Conservation (phyloP, 768 basidiomycete genomes). For the Leucosporidium creatinivorum region DNA sequence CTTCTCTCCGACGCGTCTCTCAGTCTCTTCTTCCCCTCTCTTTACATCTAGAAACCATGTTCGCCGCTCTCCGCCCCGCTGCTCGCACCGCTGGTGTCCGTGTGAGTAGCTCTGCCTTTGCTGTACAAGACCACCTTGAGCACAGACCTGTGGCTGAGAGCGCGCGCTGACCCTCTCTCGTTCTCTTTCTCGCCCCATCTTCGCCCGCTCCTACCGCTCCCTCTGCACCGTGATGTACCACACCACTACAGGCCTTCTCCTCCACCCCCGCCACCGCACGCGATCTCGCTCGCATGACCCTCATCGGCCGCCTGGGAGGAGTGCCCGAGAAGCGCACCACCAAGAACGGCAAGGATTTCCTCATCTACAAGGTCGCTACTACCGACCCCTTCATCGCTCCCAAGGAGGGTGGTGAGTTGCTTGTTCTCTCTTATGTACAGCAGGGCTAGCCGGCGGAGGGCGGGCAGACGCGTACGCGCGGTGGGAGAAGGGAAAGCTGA, state of each 20-base stretch:
- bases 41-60: neutral
- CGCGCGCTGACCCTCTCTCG: neutral
- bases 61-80: constrained; percentile 6
- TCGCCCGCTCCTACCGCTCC: neutral
- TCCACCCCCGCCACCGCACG: constrained; percentile 11
- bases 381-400: constrained; percentile 42
- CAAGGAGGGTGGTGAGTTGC: constrained; percentile 27
- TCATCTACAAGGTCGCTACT: constrained; percentile 76
- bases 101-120: neutral
- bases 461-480: neutral
- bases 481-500: neutral
- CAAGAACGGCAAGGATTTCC: constrained; percentile 68
- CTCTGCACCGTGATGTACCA: neutral
- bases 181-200: neutral
- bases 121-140: neutral
- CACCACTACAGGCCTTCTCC: constrained; percentile 26
- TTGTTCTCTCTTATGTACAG: neutral
- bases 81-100: neutral
- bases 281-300: constrained; percentile 60
- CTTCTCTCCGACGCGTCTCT: neutral
- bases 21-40: neutral
- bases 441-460: neutral
- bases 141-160: neutral
- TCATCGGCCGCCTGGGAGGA: constrained; percentile 64
- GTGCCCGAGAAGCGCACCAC: constrained; percentile 65